phyloP scores from a whole-genome alignment of 108 stramenopile species.

The Aurantiochytrium sp. region DNA sequence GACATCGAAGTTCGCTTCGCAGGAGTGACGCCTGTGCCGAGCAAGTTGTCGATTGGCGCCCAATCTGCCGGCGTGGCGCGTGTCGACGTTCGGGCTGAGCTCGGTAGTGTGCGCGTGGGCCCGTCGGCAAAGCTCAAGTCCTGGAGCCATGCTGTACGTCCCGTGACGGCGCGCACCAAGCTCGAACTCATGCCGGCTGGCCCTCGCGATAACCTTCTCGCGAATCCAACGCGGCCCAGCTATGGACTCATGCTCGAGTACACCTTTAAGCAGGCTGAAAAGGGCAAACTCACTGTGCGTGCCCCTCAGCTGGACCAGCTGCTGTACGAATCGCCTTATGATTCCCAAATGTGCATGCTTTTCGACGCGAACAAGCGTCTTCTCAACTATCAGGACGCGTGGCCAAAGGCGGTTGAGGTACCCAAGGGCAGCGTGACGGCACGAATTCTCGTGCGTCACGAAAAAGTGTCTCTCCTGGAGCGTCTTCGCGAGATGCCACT shows the following conservation, averaged over 20 bases:
- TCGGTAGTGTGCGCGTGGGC: not conserved
- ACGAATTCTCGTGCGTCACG: not conserved
- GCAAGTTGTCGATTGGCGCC: not conserved
- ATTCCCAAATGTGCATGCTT: slow-evolving; percentile 40
- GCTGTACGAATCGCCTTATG: slow-evolving; percentile 41
- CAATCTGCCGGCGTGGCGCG: not conserved
- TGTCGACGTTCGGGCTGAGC: not conserved
- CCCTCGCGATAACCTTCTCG: slow-evolving; percentile 26
- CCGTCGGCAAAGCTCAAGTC: slow-evolving; percentile 5
- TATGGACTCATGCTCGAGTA: slow-evolving; percentile 39
- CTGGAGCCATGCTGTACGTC: not conserved
- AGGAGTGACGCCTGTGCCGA: not conserved
- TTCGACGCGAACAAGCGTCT: slow-evolving; percentile 44
- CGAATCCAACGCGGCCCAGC: not conserved
- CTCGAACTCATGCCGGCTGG: not conserved
- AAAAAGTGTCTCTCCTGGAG: not conserved
- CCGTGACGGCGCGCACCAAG: not conserved
- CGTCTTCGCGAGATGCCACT: not conserved
- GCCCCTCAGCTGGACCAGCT: slow-evolving; percentile 27
- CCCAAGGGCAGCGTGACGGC: slow-evolving; percentile 2
- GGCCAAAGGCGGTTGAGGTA: slow-evolving; percentile 27
- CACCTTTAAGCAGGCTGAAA: slow-evolving; percentile 30
- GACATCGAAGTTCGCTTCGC: not conserved
- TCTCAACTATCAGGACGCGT: slow-evolving; percentile 33
- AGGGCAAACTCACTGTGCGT: slow-evolving; percentile 29